Percentiles rank a stretch among this genome's conserved stretches.
Conservation (phyloP, 1,284 basidiomycete species). For the Moesziomyces globuligerus region DNA sequence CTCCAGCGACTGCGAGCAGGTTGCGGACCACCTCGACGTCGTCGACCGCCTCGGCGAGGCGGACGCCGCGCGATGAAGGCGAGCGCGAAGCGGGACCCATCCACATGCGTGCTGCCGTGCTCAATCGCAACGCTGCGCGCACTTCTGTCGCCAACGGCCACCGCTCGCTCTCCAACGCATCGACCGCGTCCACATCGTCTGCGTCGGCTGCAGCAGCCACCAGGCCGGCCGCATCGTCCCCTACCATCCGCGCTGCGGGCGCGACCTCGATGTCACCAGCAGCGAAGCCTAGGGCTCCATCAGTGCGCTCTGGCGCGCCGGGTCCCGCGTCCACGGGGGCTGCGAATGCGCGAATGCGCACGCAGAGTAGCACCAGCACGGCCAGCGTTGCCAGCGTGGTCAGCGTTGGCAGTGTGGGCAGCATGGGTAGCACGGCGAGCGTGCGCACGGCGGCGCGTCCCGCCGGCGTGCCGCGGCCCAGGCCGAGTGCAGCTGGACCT, state of each 20-base stretch:
- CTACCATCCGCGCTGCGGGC: background rate
- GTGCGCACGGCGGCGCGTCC: conserved; percentile 1
- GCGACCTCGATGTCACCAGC: background rate
- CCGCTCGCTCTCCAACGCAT: conserved; percentile 22
- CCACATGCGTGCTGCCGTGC: conserved; percentile 56
- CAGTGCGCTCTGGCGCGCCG: background rate
- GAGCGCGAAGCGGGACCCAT: conserved; percentile 59
- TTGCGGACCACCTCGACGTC: conserved; percentile 6
- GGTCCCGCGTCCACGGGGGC: background rate
- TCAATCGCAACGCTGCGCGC: conserved; percentile 59
- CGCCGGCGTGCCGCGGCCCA: background rate
- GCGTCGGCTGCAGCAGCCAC: background rate
- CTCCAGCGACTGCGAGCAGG: conserved; percentile 5
- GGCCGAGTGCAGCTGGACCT: too few species aligned
- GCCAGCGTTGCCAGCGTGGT: conserved; percentile 10
- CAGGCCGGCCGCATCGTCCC: background rate
- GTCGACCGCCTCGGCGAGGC: conserved; percentile 1
- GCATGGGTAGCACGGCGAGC: conserved; percentile 11
- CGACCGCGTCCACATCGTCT: conserved; percentile 15
- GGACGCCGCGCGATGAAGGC: conserved; percentile 8
- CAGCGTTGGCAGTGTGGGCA: conserved; percentile 15
- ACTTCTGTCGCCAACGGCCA: conserved; percentile 41
- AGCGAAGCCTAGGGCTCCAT: too few species aligned
- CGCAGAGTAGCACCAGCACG: conserved; percentile 8
- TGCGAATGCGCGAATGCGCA: background rate